These are phyloP conservation scores for Chondrus crispus DNA, from an alignment of 23 red algal genomes.

Conservation along the genomic window DNA sequence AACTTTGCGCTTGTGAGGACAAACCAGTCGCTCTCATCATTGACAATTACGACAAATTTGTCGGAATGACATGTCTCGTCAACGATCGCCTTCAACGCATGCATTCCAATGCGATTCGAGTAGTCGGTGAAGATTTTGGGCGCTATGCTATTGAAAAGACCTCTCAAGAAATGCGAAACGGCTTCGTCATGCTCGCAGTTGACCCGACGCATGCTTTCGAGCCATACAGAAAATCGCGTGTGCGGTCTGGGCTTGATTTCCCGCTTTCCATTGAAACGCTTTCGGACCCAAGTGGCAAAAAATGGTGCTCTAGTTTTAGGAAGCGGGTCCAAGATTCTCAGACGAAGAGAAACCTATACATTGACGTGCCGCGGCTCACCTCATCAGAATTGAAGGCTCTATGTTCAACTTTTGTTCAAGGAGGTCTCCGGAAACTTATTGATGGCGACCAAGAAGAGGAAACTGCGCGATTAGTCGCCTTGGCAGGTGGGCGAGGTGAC, in stretches of 20 bases:
- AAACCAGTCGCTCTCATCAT: conserved; percentile 41
- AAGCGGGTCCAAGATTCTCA: not conserved
- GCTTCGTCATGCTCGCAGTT: conserved; percentile 35
- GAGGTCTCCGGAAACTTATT: not conserved
- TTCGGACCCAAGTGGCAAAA: conserved; percentile 14
- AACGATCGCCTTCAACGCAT: conserved; percentile 36
- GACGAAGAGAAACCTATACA: too few species aligned
- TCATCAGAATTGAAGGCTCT: conserved; percentile 42
- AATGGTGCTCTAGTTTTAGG: conserved; percentile 13
- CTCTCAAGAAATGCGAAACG: conserved; percentile 27
- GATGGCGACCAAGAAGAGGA: not conserved
- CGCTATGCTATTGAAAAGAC: conserved; percentile 31
- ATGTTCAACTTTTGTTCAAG: conserved; percentile 46
- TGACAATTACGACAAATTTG: conserved; percentile 40
- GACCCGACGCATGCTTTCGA: not conserved
- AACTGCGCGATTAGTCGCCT: conserved; percentile 7
- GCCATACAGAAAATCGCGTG: conserved; percentile 37
- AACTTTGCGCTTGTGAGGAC: not conserved
- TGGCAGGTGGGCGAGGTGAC: conserved; percentile 53
- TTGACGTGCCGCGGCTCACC: conserved; percentile 27
- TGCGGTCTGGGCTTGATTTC: conserved; percentile 1
- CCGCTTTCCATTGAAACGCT: conserved; percentile 27
- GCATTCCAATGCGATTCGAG: conserved; percentile 53
- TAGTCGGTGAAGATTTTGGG: conserved; percentile 49
- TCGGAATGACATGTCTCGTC: conserved; percentile 48